Evolutionary conservation across 768 basidiomycete genomes (phyloP).

Genomic region (Trichaptum fuscoviolaceum): DNA sequence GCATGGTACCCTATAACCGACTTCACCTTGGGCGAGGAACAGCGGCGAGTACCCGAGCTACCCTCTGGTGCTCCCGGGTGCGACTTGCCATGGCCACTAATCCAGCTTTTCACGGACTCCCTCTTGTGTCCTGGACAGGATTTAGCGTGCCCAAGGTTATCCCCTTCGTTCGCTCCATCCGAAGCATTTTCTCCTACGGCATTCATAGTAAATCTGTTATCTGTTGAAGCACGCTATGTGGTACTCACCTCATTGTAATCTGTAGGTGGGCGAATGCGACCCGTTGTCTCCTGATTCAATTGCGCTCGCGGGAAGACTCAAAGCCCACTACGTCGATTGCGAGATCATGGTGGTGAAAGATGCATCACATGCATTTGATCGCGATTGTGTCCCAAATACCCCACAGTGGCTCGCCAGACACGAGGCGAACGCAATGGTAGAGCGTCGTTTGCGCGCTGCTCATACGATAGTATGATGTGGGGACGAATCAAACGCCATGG

Average conservation of each 20-base stretch:
- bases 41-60: background rate
- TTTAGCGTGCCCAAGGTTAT: background rate
- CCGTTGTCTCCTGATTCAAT: background rate
- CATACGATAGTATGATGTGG: background rate
- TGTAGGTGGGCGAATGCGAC: background rate
- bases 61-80: background rate
- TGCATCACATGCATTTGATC: background rate
- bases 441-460: background rate
- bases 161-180: background rate
- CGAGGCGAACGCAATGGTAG: background rate
- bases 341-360: background rate
- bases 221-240: background rate
- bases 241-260: background rate
- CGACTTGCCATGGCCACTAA: background rate
- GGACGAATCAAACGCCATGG: no score
- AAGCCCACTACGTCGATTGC: background rate
- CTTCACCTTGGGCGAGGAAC: background rate
- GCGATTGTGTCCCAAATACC: background rate
- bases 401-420: background rate
- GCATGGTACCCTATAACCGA: slow-evolving; percentile 6
- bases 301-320: background rate
- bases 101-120: background rate
- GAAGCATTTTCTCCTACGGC: background rate
- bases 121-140: background rate
- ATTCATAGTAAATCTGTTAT: background rate